phyloP scores from a whole-genome alignment of 164 flowering plant genomes.

The Vitis vinifera region DNA sequence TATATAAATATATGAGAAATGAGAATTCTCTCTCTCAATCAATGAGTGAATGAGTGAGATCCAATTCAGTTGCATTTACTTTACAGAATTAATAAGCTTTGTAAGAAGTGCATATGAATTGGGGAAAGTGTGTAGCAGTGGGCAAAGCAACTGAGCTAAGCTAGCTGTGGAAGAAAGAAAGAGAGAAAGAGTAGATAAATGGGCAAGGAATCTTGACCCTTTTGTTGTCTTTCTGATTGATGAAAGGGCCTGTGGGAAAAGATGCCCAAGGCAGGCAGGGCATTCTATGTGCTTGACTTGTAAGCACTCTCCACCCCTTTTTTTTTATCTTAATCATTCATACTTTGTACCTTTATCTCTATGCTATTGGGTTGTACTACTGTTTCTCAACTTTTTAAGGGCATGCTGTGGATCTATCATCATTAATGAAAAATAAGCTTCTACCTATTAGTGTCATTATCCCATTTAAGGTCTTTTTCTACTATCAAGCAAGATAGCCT shows the following conservation, averaged over 20 bases:
- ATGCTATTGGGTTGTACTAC: background rate
- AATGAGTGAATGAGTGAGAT: conserved; percentile 5
- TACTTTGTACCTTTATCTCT: background rate
- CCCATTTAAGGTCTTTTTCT: background rate
- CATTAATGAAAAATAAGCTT: no score
- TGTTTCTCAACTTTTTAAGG: no score
- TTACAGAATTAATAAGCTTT: background rate
- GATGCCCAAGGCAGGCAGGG: conserved; percentile 13
- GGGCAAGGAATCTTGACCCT: conserved; percentile 44
- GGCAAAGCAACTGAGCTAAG: conserved; percentile 19
- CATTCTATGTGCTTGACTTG: conserved; percentile 7
- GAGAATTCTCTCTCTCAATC: conserved; percentile 1
- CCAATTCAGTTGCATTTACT: conserved; percentile 1
- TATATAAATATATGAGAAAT: no score
- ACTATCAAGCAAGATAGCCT: no score
- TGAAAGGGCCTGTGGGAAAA: background rate
- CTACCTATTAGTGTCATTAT: no score
- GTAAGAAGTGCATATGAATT: conserved; percentile 3
- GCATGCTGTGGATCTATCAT: no score
- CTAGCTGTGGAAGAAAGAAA: conserved; percentile 26
- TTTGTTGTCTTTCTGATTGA: conserved; percentile 16
- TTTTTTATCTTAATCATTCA: background rate
- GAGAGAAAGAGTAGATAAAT: conserved; percentile 26
- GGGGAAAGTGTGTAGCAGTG: background rate
- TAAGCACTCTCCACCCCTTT: background rate